Percentiles rank a stretch among this genome's conserved stretches.
phyloP scores from a whole-genome alignment of 352 stramenopile species.

The Phytophthora pini region DNA sequence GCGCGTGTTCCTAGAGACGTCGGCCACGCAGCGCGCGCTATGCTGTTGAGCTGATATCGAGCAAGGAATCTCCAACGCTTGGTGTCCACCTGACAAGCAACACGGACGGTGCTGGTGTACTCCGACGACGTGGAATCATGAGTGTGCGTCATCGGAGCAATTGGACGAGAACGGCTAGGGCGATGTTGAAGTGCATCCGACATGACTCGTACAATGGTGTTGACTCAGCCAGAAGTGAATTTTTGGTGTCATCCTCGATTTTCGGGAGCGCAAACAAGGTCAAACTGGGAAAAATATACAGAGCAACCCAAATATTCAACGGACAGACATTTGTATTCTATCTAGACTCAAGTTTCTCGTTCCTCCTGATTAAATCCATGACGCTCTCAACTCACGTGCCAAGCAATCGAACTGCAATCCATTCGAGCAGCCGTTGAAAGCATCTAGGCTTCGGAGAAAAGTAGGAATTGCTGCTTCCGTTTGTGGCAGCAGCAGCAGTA shows the following conservation, averaged over 20 bases:
- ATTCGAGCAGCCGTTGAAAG: constrained; percentile 9
- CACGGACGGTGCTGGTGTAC: constrained; percentile 13
- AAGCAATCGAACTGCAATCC: constrained; percentile 18
- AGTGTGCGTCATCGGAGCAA: constrained; percentile 15
- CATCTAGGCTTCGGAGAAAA: constrained; percentile 11
- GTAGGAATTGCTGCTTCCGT: not conserved
- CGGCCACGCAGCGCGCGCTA: constrained; percentile 12
- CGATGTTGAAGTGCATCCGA: too few species aligned
- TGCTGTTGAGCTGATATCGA: constrained; percentile 18
- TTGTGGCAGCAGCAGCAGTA: constrained; percentile 23
- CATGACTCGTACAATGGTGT: too few species aligned
- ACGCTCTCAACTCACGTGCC: constrained; percentile 6
- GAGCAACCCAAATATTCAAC: too few species aligned
- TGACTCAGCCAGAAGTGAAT: too few species aligned
- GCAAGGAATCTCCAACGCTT: constrained; percentile 15
- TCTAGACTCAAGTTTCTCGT: too few species aligned
- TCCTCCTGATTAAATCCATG: not conserved
- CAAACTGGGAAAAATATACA: too few species aligned
- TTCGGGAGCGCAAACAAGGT: too few species aligned
- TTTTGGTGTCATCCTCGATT: too few species aligned
- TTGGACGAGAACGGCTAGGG: not conserved
- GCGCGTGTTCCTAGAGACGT: constrained; percentile 24
- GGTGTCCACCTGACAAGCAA: constrained; percentile 7
- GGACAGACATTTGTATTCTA: too few species aligned
- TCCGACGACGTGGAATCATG: constrained; percentile 1